Evolutionary conservation across 1,284 basidiomycete species (phyloP).

Genomic region (Irpex lacteus): DNA sequence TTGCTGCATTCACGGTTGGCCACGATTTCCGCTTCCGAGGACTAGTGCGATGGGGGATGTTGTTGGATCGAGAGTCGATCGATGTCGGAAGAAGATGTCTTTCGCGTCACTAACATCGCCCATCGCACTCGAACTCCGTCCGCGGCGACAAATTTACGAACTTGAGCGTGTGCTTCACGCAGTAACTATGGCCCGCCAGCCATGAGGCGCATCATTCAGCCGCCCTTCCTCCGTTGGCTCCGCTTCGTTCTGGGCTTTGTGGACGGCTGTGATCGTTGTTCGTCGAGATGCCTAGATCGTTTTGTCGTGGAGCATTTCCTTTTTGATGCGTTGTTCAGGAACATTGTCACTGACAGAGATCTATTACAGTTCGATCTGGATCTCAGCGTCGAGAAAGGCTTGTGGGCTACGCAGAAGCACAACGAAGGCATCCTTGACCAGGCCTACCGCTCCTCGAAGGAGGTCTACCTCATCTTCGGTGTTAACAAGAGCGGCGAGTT

Average conservation of each 20-base stretch:
- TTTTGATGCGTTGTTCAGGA: background rate
- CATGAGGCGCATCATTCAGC: background rate
- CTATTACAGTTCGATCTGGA: slow-evolving; percentile 74
- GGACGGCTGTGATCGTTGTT: background rate
- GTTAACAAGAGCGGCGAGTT: slow-evolving; percentile 92
- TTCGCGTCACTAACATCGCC: no score
- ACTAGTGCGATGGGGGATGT: background rate
- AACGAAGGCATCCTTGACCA: slow-evolving; percentile 90
- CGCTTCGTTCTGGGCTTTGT: background rate
- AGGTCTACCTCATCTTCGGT: slow-evolving; percentile 87
- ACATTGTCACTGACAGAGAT: background rate
- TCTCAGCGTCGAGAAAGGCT: slow-evolving; percentile 74
- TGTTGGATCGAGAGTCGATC: background rate
- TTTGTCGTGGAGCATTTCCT: background rate
- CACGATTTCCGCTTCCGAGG: background rate
- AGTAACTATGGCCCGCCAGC: background rate
- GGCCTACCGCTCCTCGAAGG: slow-evolving; percentile 84
- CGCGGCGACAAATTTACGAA: no score
- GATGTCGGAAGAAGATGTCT: background rate
- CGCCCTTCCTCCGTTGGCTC: background rate
- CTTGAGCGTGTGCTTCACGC: no score
- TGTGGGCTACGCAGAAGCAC: slow-evolving; percentile 94
- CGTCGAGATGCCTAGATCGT: no score
- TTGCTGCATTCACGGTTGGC: background rate
- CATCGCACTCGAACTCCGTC: background rate